Conservation (phyloP, 2,329 filamentous ascomycete species). For the Corynespora cassiicola region DNA sequence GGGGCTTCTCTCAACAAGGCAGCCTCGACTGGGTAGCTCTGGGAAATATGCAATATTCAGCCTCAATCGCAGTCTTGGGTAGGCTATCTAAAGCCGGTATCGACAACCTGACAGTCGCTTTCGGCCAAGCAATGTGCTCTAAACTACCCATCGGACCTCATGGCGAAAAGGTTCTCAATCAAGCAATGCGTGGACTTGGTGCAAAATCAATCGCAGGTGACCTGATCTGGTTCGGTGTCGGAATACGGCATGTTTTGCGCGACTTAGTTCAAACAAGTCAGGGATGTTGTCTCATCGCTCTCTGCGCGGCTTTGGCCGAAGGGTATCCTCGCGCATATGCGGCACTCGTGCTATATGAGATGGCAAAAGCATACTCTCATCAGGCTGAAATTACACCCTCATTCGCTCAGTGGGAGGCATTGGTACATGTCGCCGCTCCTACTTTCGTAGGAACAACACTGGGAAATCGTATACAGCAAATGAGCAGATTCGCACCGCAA, state of each 20-base stretch:
- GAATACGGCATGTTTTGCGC: constrained; percentile 14
- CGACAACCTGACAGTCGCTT: constrained; percentile 15
- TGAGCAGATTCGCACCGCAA: constrained; percentile 2
- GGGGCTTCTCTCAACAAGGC: constrained; percentile 13
- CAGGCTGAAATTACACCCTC: constrained; percentile 8
- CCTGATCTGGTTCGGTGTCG: constrained; percentile 17
- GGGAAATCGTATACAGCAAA: constrained; percentile 7
- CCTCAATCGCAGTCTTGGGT: constrained; percentile 12
- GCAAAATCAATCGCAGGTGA: constrained; percentile 8
- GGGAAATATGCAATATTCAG: constrained; percentile 7
- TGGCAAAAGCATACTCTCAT: constrained; percentile 7
- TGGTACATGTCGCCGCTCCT: constrained; percentile 6
- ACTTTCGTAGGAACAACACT: constrained; percentile 9
- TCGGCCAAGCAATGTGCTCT: constrained; percentile 13
- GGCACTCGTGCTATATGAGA: constrained; percentile 10
- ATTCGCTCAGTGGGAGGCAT: constrained; percentile 11
- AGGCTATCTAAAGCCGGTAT: constrained; percentile 13
- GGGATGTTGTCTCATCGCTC: constrained; percentile 11
- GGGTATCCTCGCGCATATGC: background rate
- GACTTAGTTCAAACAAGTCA: constrained; percentile 15
- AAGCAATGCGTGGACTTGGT: constrained; percentile 11
- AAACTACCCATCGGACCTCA: constrained; percentile 11
- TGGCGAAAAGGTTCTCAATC: constrained; percentile 13
- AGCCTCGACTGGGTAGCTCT: constrained; percentile 13
- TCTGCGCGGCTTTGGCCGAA: constrained; percentile 12